Percentiles rank a stretch among this genome's conserved stretches.
These are phyloP conservation scores for Cinnamomum chago DNA, from an alignment of 164 flowering plant genomes.

Conservation along the genomic window DNA sequence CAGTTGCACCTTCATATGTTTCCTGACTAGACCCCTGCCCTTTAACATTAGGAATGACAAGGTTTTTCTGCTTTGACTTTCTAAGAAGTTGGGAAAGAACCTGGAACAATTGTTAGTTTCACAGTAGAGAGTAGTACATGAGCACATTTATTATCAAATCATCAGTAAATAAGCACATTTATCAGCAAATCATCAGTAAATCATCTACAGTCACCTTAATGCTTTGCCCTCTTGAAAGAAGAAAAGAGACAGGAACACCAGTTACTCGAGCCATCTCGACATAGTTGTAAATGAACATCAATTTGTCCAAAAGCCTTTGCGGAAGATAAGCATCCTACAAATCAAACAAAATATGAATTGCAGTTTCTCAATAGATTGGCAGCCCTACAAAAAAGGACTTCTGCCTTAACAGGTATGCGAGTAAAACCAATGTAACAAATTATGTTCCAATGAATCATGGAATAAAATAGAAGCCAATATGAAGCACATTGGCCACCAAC, in stretches of 20 bases:
- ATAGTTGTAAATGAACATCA: slow-evolving; percentile 94
- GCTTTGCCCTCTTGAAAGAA: slow-evolving; percentile 97
- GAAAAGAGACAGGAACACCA: slow-evolving; percentile 96
- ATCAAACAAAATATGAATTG: background rate
- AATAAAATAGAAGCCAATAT: no score
- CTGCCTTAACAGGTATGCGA: background rate
- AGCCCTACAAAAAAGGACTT: background rate
- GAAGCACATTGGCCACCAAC: no score
- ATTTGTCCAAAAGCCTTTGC: slow-evolving; percentile 89
- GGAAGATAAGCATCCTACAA: slow-evolving; percentile 99
- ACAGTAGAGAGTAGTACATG: background rate
- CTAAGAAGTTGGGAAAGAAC: slow-evolving; percentile 98
- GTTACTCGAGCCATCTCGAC: slow-evolving; percentile 99
- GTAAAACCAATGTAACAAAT: background rate
- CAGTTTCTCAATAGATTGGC: background rate
- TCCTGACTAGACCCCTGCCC: slow-evolving; percentile 92
- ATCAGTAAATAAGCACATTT: slow-evolving; percentile 3
- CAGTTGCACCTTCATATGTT: slow-evolving; percentile 98
- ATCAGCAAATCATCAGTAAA: slow-evolving; percentile 5
- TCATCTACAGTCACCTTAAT: slow-evolving; percentile 58
- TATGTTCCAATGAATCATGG: background rate
- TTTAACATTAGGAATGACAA: slow-evolving; percentile 82
- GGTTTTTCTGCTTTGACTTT: slow-evolving; percentile 85
- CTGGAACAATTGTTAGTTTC: slow-evolving; percentile 28
- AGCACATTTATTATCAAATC: background rate